A percentile compares a stretch with the other conserved stretches of the same genome.
phyloP scores from a whole-genome alignment of 163 green algal species.

The Volvox carteri region DNA sequence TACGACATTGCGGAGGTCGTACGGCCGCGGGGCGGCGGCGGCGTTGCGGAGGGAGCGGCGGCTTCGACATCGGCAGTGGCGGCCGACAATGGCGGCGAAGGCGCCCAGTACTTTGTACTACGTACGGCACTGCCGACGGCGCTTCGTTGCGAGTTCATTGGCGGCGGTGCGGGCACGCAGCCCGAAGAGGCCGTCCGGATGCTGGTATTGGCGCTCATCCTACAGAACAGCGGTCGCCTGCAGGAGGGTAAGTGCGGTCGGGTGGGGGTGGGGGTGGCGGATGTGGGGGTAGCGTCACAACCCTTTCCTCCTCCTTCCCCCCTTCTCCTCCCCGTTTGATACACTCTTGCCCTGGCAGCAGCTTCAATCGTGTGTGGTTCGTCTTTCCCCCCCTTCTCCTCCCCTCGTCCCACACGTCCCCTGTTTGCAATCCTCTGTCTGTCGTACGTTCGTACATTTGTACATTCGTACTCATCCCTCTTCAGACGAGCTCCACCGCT shows the following conservation, averaged over 20 bases:
- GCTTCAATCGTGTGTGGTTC: too few species aligned
- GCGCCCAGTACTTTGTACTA: slow-evolving; percentile 32
- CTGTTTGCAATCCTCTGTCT: too few species aligned
- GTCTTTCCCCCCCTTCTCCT: too few species aligned
- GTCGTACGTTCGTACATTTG: too few species aligned
- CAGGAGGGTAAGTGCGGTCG: neutral
- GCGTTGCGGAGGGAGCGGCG: neutral
- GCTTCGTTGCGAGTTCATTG: slow-evolving; percentile 21
- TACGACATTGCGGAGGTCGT: slow-evolving; percentile 28
- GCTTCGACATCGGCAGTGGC: neutral
- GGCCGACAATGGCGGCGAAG: neutral
- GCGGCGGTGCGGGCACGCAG: neutral
- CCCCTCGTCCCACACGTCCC: too few species aligned
- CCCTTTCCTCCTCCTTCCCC: too few species aligned
- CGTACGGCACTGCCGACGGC: slow-evolving; percentile 32
- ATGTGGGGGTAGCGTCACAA: neutral
- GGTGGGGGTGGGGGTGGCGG: neutral
- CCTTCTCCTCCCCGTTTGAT: too few species aligned
- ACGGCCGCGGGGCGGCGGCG: neutral
- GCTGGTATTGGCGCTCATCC: slow-evolving; percentile 19
- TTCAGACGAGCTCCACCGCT: slow-evolving; percentile 9
- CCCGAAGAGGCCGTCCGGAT: neutral
- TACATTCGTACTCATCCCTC: neutral
- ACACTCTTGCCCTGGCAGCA: too few species aligned
- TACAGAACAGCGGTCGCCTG: neutral